Base-by-base conservation (phyloP, 805 yeast species). In the Ogataea ganodermae region DNA sequence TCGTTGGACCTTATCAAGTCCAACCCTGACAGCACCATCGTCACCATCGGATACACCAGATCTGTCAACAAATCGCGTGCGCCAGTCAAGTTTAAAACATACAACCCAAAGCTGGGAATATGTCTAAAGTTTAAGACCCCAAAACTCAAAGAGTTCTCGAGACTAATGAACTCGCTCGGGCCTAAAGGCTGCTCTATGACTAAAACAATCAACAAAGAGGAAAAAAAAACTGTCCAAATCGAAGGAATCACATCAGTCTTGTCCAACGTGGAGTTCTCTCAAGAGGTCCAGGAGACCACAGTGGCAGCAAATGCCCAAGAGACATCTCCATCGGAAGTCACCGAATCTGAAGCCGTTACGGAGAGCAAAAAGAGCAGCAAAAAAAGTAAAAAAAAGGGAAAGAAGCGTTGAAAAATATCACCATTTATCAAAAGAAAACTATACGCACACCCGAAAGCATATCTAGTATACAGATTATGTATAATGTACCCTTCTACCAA, bases 121-220 rank as follows among this genome's bases (percentile, higher is more conserved):
- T 75, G 83, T 50, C 76, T 83, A 64, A 75, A 73, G 50, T 80
- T 74, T 61, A 73, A 71, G 49, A 81, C 92, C 1, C 69, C 70
- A 52, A 83, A 84, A 54, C 67, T 75, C 40, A 88, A 89, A 62
- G 96, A 89, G 63, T 76, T 90, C 37, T 81, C 88, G 20, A 76
- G 91, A 55, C 61, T 89, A 18, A 68, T 87, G 62, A 78, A 87
- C 41, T 85, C 87, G 6, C 60, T 89, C 40, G 96, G 96, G 0
- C 90, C 90, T 4, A 70, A 74, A 45, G 84, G 68, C 13, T 56
- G 83, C 42, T 69, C 69, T 37, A 61, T 71, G 9, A 61, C 68
- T 21, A 58, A 60, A 42, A 56, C 39, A 8, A 28, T 20, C n/a
- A 45, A 44, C n/a, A 45, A 42, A n/a, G 23, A 35, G 6, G 52